Evolutionary conservation across 495 filamentous ascomycete species (phyloP), one percentile per base, ranked within the genome.

Genomic region (Penicillium mononematosum): DNA sequence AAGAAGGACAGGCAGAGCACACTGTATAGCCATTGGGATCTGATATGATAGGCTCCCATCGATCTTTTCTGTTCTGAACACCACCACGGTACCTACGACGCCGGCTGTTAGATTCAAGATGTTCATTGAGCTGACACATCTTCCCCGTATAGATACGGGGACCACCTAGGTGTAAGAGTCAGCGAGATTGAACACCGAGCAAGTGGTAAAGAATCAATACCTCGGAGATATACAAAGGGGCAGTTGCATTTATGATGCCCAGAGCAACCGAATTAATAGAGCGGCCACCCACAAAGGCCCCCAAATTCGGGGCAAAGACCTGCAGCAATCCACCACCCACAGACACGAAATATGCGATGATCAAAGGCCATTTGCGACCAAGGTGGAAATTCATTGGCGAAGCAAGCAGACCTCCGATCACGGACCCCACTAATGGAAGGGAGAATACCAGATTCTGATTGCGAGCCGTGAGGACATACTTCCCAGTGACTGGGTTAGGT

Each of bases 381-480:
- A 70, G 51, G 54, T 64, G 62, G 42, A 59, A 70, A 48, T 73
- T 75, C 47, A 74, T 24, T 8, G 70, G 69, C 0, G 72, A 73
- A 5, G 69, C 69, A 3, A 68, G 53, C 20, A 75, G 41, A 16
- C 70, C 70, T 19, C 71, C 73, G 27, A 75, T 22, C 19, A 71
- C 64, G 20, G 70, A 70, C 20, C 66, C 70, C 22, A 72, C 70
- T 19, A 75, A 55, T 6, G 73, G 71, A 9, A 74, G 52, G 11
- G 69, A 75, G 41, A 75, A 71, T 41, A 75, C 50, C 19, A 75
- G 45, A 36, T 69, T 68, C 34, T 74, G 71, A 44, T 75, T 75
- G 50, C 67, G 73, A 9, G 71, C 73, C 5, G 68, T 71, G 16
- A 75, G 60, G 36, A 63, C 62, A 11, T 63, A 61, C 34, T 36